Base-by-base conservation (phyloP, 345 rosid species). In the Turritis glabra region DNA sequence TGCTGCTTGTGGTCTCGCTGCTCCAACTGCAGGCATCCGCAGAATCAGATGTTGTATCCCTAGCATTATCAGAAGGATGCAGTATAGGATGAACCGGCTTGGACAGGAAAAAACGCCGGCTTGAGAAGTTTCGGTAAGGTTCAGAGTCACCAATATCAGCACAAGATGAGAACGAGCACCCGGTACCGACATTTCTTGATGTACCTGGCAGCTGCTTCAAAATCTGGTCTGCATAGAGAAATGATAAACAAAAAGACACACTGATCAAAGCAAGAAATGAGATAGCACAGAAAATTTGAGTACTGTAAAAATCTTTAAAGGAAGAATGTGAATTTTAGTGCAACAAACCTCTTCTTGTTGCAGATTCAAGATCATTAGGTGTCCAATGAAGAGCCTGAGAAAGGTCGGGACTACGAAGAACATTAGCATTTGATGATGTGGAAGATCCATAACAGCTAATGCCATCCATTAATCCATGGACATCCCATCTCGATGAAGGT, bases 31-130 rank as follows among this genome's bases (percentile, higher is more conserved):
- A 80, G 37, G 75, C 74, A 54, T 89, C 90, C 41, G 78, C 81
- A 80, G 82, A 87, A 47, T 53, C 92, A 82, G 80, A 86, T 83
- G 69, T 75, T 85, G 69, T 73, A 72, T 77, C 79, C 73, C 77
- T 87, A 87, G 27, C 82, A 78, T 48, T 87, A 92, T 41, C 89
- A 84, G 41, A 87, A 87, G 50, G 88, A 66, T 84, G 89, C 37
- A 85, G 75, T 54, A 90, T 53, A 5, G 97, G 98, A 57, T 87
- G 85, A 67, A 89, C 77, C 7, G 92, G 88, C 64, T 89, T 89
- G 75, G 90, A 80, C 78, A 82, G 63, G 80, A 82, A 80, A 68
- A 88, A 80, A 43, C 90, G 90, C 64, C 84, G 85, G 75, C 82
- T 79, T 7, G 90, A 75, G 55, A 85, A 66, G 83, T 75, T 86